Percentiles rank a stretch among this genome's conserved stretches.
Evolutionary conservation across 2,329 filamentous ascomycete genomes (phyloP).

Genomic region (Bipolaris victoriae): DNA sequence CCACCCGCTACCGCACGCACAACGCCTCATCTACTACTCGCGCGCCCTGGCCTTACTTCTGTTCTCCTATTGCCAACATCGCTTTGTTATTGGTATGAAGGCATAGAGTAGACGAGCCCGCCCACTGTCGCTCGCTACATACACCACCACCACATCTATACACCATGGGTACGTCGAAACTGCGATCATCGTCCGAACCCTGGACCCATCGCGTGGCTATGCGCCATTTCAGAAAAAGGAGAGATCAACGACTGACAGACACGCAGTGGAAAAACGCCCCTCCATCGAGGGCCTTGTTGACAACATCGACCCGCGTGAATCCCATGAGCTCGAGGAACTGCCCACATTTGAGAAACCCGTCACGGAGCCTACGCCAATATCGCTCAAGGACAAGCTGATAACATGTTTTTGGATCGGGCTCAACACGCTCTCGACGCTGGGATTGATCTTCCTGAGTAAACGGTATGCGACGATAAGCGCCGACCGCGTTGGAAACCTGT

Average conservation of each 20-base stretch:
- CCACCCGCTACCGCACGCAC: slow-evolving; percentile 8
- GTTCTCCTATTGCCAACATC: background rate
- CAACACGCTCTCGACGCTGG: slow-evolving; percentile 54
- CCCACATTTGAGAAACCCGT: slow-evolving; percentile 43
- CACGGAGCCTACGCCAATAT: slow-evolving; percentile 31
- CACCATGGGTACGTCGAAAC: slow-evolving; percentile 36
- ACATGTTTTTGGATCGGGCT: slow-evolving; percentile 51
- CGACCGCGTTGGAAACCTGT: slow-evolving; percentile 1
- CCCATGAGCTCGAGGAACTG: slow-evolving; percentile 43
- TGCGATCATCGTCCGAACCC: slow-evolving; percentile 1
- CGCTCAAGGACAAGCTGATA: slow-evolving; percentile 47
- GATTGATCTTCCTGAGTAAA: slow-evolving; percentile 55
- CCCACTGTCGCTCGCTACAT: slow-evolving; percentile 33
- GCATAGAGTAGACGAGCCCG: slow-evolving; percentile 27
- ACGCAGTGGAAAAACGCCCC: slow-evolving; percentile 46
- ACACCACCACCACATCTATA: slow-evolving; percentile 20
- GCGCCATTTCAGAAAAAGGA: background rate
- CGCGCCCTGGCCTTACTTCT: slow-evolving; percentile 1
- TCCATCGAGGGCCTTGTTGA: slow-evolving; percentile 49
- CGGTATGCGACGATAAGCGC: slow-evolving; percentile 38
- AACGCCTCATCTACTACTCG: background rate
- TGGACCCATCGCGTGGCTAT: slow-evolving; percentile 5
- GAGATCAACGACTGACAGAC: slow-evolving; percentile 27
- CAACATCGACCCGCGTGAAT: slow-evolving; percentile 46
- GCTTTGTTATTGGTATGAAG: slow-evolving; percentile 30